Percentiles rank a stretch among this genome's conserved stretches.
These are phyloP conservation scores for Euphrasia confusa DNA, from an alignment of 257 asterid species.

Conservation along the genomic window DNA sequence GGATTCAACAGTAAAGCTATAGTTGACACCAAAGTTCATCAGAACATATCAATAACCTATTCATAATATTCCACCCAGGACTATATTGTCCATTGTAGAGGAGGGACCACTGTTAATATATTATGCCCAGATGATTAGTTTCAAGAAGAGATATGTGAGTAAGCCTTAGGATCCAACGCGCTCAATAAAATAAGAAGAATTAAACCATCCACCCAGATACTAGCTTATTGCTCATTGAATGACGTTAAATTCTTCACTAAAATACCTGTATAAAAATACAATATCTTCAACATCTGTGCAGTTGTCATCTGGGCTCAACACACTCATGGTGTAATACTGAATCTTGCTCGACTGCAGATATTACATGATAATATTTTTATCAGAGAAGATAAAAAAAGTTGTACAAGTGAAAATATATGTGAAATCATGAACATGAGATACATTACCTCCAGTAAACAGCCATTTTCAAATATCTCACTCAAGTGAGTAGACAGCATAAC, in stretches of 20 bases:
- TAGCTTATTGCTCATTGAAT: neutral
- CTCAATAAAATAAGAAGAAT: conserved; percentile 6
- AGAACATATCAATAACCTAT: neutral
- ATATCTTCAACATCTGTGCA: conserved; percentile 65
- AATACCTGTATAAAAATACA: conserved; percentile 76
- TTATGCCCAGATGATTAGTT: conserved; percentile 4
- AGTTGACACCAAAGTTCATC: neutral
- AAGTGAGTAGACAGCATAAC: conserved; percentile 90
- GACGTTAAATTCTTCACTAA: conserved; percentile 7
- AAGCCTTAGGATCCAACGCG: conserved; percentile 10
- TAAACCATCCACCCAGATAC: neutral
- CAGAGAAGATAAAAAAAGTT: conserved; percentile 23
- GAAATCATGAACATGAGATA: conserved; percentile 22
- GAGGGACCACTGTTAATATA: conserved; percentile 4
- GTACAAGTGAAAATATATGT: conserved; percentile 17
- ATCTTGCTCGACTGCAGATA: conserved; percentile 66
- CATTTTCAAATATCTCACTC: conserved; percentile 78
- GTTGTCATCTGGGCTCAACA: conserved; percentile 65
- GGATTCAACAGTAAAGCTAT: neutral
- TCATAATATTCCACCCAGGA: neutral
- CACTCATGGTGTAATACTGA: conserved; percentile 91
- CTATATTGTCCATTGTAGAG: conserved; percentile 1
- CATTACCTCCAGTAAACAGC: conserved; percentile 66
- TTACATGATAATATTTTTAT: conserved; percentile 17
- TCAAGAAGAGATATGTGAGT: neutral